Base-by-base conservation (phyloP, 495 filamentous ascomycete genomes). In the Hypoxylon cercidicola region DNA sequence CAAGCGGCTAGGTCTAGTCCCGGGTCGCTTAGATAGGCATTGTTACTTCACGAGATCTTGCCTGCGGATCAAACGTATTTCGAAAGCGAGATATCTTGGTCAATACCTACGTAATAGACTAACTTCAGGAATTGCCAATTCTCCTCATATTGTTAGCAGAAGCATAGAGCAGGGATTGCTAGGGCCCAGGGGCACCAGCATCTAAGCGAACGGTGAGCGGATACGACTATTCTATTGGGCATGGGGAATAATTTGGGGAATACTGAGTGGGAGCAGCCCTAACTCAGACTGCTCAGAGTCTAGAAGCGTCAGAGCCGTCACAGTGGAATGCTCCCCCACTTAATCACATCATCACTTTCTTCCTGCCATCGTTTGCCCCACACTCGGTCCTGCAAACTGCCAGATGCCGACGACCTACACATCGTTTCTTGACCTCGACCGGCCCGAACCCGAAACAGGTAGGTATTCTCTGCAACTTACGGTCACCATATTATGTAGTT, bases 291-390 rank as follows among this genome's bases (percentile, higher is more conserved):
- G 23, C 23, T 2, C 2, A 25, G 23, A 25, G 23, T 25, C 23
- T 52, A 61, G 55, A 55, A 66, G 55, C 35, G 40, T 23, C 50
- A 32, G 47, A 21, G 48, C 47, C 53, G 58, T 45, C 53, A 19
- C n/a, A 18, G 28, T 59, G 64, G 43, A 21, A 56, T 44, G 8
- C 30, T 11, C 41, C 64, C 64, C 64, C 59, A 63, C 59, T 45
- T 30, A 32, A 68, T 62, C 64, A 55, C 64, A 62, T 68, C 64
- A 63, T 63, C 43, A 21, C 23, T 32, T 48, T 67, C 50, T 45
- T 54, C 54, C 20, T 59, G 15, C 44, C 50, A 50, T 20, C 21
- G 11, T 10, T 10, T 13, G 12, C 47, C 64, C 59, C 64, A 32
- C 57, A 53, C 40, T 37, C 62, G 62, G 53, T 10, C 43, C 37